Evolutionary conservation across 1,284 basidiomycete genomes (phyloP).

Genomic region (Pseudozyma hubeiensis): DNA sequence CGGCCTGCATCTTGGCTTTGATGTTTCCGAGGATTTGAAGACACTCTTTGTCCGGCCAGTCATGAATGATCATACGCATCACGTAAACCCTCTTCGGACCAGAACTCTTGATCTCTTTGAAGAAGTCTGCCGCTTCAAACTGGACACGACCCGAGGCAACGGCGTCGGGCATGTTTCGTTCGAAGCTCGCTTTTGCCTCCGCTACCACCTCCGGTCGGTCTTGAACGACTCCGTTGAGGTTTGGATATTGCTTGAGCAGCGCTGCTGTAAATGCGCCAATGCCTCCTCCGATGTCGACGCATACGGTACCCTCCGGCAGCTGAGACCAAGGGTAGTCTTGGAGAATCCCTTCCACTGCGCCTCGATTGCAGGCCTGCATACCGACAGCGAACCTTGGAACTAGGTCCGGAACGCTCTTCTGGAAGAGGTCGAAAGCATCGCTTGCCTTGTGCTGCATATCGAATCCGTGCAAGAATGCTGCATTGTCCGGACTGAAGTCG

Average conservation of each 20-base stretch:
- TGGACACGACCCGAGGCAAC: slow-evolving; percentile 24
- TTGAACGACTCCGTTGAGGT: slow-evolving; percentile 25
- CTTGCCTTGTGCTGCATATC: slow-evolving; percentile 12
- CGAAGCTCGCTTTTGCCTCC: slow-evolving; percentile 23
- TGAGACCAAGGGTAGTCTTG: slow-evolving; percentile 33
- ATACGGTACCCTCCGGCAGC: slow-evolving; percentile 12
- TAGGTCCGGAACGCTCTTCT: slow-evolving; percentile 9
- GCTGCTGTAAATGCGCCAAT: slow-evolving; percentile 15
- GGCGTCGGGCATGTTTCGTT: slow-evolving; percentile 26
- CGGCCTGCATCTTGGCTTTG: slow-evolving; percentile 21
- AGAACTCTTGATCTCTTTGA: slow-evolving; percentile 14
- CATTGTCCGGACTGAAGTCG: slow-evolving; percentile 13
- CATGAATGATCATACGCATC: slow-evolving; percentile 35
- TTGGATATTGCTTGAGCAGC: slow-evolving; percentile 11
- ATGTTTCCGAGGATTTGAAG: slow-evolving; percentile 28
- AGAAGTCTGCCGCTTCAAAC: slow-evolving; percentile 26
- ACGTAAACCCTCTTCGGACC: slow-evolving; percentile 25
- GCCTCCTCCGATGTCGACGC: slow-evolving; percentile 38
- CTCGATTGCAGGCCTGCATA: slow-evolving; percentile 26
- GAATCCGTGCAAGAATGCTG: slow-evolving; percentile 19
- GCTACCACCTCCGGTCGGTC: slow-evolving; percentile 23
- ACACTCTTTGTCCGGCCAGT: slow-evolving; percentile 19
- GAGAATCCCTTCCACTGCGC: slow-evolving; percentile 13
- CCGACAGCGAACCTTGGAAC: slow-evolving; percentile 11
- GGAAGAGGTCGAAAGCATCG: slow-evolving; percentile 11